A percentile compares a stretch with the other conserved stretches of the same genome.
Evolutionary conservation across 2,329 filamentous ascomycete genomes (phyloP).

Genomic region (Parafenestella ontariensis): DNA sequence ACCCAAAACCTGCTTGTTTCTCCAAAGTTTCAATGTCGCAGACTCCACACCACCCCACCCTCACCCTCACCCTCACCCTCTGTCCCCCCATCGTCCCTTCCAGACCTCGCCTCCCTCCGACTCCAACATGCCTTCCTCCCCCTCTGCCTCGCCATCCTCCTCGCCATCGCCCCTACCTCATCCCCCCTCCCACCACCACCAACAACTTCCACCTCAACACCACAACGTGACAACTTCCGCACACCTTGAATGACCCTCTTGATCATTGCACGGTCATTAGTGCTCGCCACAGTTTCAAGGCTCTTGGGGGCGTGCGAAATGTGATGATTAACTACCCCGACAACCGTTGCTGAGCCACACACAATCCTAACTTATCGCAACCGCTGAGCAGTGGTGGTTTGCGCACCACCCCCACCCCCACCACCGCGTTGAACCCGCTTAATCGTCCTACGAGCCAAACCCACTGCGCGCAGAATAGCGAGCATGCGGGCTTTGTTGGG

Average conservation of each 20-base stretch:
- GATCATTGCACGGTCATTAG: constrained; percentile 15
- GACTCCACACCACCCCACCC: too few species aligned
- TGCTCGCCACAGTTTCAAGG: constrained; percentile 13
- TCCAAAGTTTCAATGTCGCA: too few species aligned
- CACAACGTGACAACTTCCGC: constrained; percentile 8
- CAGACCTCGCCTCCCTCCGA: too few species aligned
- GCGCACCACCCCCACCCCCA: too few species aligned
- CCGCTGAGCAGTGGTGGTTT: too few species aligned
- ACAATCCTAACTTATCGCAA: too few species aligned
- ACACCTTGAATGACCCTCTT: constrained; percentile 13
- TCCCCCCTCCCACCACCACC: not conserved
- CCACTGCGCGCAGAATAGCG: constrained; percentile 15
- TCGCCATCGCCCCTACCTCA: constrained; percentile 2
- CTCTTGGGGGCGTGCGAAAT: constrained; percentile 7
- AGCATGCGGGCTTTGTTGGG: constrained; percentile 18
- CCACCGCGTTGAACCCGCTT: too few species aligned
- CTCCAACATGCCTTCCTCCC: too few species aligned
- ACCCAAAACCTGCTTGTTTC: too few species aligned
- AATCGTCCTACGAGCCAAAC: constrained; percentile 14
- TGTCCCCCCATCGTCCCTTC: too few species aligned
- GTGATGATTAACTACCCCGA: constrained; percentile 11
- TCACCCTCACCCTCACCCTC: too few species aligned
- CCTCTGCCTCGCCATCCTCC: too few species aligned
- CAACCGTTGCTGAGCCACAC: constrained; percentile 10
- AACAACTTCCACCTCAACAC: constrained; percentile 7